phyloP scores from a whole-genome alignment of 148 eudicot species.

The Camellia japonica region DNA sequence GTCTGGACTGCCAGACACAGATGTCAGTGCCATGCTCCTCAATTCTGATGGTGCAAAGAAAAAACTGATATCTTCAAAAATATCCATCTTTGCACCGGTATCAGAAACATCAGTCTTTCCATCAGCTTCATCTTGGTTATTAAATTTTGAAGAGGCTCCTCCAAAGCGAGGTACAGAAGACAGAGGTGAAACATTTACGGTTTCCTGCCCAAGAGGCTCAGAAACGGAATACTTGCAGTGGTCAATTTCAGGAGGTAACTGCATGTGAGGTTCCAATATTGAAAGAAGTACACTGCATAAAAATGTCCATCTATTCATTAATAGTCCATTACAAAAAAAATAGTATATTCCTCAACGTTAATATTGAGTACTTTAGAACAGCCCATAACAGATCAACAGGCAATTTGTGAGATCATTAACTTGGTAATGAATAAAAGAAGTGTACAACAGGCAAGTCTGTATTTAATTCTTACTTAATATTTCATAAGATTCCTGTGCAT shows the following conservation, averaged over 20 bases:
- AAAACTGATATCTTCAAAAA: constrained; percentile 53
- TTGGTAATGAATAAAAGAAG: not conserved
- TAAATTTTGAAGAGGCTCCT: constrained; percentile 32
- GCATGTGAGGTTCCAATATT: constrained; percentile 72
- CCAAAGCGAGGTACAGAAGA: constrained; percentile 33
- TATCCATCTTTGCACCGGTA: constrained; percentile 38
- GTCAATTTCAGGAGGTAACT: constrained; percentile 63
- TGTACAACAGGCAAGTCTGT: not conserved
- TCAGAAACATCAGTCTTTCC: constrained; percentile 39
- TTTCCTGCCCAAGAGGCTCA: constrained; percentile 33
- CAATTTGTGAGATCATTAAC: not conserved
- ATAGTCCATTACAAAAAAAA: not conserved
- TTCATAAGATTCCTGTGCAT: not conserved
- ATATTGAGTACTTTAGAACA: not conserved
- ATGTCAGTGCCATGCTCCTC: constrained; percentile 41
- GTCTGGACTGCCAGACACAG: constrained; percentile 25
- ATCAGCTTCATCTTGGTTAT: constrained; percentile 43
- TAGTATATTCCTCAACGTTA: constrained; percentile 8
- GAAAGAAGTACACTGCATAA: constrained; percentile 73
- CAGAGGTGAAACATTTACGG: constrained; percentile 20
- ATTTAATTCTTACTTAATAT: not conserved
- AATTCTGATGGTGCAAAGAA: constrained; percentile 68
- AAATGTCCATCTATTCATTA: not conserved
- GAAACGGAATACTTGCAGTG: constrained; percentile 43
- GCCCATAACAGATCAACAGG: not conserved